Evolutionary conservation across 345 rosid species (phyloP), one percentile per base, ranked within the genome.

Genomic region (Raphanus sativus): DNA sequence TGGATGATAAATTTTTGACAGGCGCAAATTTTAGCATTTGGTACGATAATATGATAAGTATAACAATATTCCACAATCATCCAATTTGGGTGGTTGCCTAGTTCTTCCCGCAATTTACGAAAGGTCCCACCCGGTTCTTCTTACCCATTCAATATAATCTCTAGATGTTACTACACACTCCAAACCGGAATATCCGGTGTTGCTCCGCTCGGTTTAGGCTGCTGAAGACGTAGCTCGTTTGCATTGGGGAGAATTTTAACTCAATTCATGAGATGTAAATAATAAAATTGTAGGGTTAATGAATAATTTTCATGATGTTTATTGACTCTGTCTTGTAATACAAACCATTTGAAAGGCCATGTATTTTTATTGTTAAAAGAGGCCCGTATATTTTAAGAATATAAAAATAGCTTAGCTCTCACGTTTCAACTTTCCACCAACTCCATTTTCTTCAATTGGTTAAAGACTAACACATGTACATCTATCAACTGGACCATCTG

Each of bases 1-100:
- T 78, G 81, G 81, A 60, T 72, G 45, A 59, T 66, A 78, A 71
- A 45, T 9, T 72, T 58, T 72, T 60, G 71, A 58, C 67, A 65
- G 28, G 12, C 0, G 33, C 24, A 48, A 65, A n/a, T 12, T 11
- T 65, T 77, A 42, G 58, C 67, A 58, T 2, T 71, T 16, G 73
- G 77, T 33, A 66, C 69, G 45, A 78, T 60, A n/a, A 65, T 16
- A 38, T 34, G 40, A 71, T 32, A 45, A 29, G 55, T 48, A n/a
- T 72, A 42, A 78, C 77, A 45, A 66, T 60, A 3, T 72, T 72
- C 77, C 62, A 72, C 77, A 32, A 48, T 78, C 73, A 48, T 72
- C 81, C 69, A 78, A 48, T 73, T 66, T 72, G 56, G 24, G 76
- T 58, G 62, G 73, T 59, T 38, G 59, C 60, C 66, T 58, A 24